Percentiles rank a stretch among this genome's conserved stretches.
These are phyloP conservation scores for Penicillium soppii DNA, from an alignment of 495 filamentous ascomycete species.

Conservation along the genomic window DNA sequence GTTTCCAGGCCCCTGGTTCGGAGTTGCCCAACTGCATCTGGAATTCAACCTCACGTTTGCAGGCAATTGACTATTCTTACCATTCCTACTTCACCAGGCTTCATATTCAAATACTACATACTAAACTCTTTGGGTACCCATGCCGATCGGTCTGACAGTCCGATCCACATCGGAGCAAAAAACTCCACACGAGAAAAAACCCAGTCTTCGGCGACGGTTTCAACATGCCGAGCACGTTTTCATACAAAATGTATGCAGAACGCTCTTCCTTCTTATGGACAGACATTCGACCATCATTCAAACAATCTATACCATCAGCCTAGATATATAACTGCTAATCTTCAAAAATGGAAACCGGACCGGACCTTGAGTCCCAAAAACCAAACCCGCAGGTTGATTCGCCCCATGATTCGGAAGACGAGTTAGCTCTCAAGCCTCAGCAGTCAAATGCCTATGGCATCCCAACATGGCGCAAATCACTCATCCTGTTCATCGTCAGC, in stretches of 20 bases:
- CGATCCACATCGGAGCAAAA: slow-evolving; percentile 1
- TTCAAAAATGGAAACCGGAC: neutral
- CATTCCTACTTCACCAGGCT: neutral
- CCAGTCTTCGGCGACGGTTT: slow-evolving; percentile 2
- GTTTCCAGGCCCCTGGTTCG: too few relatives aligned
- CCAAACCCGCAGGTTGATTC: slow-evolving; percentile 13
- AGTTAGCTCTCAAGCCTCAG: slow-evolving; percentile 10
- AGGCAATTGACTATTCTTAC: too few relatives aligned
- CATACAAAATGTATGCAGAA: slow-evolving; percentile 12
- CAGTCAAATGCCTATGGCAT: slow-evolving; percentile 24
- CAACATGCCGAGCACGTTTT: slow-evolving; percentile 6
- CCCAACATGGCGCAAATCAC: slow-evolving; percentile 40
- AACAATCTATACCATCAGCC: neutral
- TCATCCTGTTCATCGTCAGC: slow-evolving; percentile 43
- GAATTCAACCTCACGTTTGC: too few relatives aligned
- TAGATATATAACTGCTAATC: neutral
- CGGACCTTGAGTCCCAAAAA: slow-evolving; percentile 27
- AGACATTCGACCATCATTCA: neutral
- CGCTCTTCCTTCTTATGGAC: too few relatives aligned
- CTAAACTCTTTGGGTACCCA: neutral
- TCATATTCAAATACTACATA: neutral
- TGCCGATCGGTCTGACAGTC: neutral
- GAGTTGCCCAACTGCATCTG: too few relatives aligned
- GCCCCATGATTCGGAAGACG: slow-evolving; percentile 17
- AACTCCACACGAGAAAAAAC: neutral